These are phyloP conservation scores for Aspergillus ochraceoroseus DNA, from an alignment of 2,329 filamentous ascomycete species.

Conservation along the genomic window DNA sequence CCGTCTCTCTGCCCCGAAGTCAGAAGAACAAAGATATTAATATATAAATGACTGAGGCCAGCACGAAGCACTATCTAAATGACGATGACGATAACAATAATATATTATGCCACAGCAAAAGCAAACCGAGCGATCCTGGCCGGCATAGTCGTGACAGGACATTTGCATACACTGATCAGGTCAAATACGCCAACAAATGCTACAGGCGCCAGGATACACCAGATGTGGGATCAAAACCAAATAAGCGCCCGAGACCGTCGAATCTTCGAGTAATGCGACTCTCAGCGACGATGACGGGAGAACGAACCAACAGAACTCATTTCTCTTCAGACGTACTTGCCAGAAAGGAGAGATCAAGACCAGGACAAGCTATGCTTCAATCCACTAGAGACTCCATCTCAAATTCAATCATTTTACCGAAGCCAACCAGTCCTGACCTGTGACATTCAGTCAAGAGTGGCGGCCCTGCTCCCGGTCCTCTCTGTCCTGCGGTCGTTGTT, in stretches of 20 bases:
- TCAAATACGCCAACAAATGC: constrained; percentile 11
- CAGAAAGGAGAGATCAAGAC: constrained; percentile 16
- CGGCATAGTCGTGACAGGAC: constrained; percentile 11
- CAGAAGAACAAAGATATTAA: not conserved
- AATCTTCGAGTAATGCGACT: constrained; percentile 7
- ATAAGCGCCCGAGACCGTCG: constrained; percentile 12
- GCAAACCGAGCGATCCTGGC: constrained; percentile 9
- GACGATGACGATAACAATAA: constrained; percentile 11
- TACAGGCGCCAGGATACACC: constrained; percentile 11
- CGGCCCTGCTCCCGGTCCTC: constrained; percentile 12
- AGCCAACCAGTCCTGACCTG: constrained; percentile 11
- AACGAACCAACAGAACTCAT: constrained; percentile 17
- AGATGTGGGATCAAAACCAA: constrained; percentile 9
- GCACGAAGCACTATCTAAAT: constrained; percentile 14
- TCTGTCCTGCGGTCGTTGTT: constrained; percentile 20
- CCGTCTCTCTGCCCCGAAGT: not conserved
- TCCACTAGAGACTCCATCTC: constrained; percentile 16
- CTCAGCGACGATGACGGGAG: constrained; percentile 12
- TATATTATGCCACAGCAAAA: constrained; percentile 15
- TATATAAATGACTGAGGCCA: constrained; percentile 6
- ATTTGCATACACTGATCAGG: constrained; percentile 6
- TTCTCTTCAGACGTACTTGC: constrained; percentile 19
- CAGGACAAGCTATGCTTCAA: constrained; percentile 16
- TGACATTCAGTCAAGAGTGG: constrained; percentile 17
- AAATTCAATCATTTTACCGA: constrained; percentile 18